Conservation (phyloP, 805 yeast genomes). For the Starmerella powellii region DNA sequence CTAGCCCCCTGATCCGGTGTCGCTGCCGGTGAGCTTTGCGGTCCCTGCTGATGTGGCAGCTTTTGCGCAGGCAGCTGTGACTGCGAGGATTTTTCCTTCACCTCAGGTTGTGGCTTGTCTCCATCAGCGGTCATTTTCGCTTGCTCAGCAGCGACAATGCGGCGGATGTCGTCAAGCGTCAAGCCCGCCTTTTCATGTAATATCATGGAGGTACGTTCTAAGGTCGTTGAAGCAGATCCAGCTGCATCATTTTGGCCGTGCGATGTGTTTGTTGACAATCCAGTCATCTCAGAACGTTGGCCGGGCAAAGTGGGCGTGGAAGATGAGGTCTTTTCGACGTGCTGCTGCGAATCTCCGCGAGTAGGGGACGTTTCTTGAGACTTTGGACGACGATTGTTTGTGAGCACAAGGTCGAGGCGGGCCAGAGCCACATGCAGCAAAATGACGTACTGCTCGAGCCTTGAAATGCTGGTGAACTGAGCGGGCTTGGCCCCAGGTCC, state of each 20-base stretch:
- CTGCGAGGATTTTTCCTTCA: no score
- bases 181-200: conserved; percentile 71
- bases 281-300: neutral
- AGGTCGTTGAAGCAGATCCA: conserved; percentile 18
- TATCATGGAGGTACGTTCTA: conserved; percentile 56
- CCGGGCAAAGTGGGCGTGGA: conserved; percentile 8
- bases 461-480: conserved; percentile 49
- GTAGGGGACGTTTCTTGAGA: conserved; percentile 7
- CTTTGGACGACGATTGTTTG: conserved; percentile 17
- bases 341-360: neutral
- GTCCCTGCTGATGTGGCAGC: conserved; percentile 11
- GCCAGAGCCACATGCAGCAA: conserved; percentile 73
- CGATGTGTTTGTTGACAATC: neutral
- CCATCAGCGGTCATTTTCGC: conserved; percentile 33
- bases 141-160: conserved; percentile 94
- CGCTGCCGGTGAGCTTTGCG: no score
- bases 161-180: conserved; percentile 89
- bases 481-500: neutral
- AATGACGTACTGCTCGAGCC: conserved; percentile 60
- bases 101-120: neutral
- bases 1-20: no score
- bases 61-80: neutral
- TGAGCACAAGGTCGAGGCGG: conserved; percentile 40
- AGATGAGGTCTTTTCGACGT: neutral
- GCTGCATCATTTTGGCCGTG: neutral